phyloP scores from a whole-genome alignment of 352 stramenopile genomes.

The Phytopythium ostracodes region DNA sequence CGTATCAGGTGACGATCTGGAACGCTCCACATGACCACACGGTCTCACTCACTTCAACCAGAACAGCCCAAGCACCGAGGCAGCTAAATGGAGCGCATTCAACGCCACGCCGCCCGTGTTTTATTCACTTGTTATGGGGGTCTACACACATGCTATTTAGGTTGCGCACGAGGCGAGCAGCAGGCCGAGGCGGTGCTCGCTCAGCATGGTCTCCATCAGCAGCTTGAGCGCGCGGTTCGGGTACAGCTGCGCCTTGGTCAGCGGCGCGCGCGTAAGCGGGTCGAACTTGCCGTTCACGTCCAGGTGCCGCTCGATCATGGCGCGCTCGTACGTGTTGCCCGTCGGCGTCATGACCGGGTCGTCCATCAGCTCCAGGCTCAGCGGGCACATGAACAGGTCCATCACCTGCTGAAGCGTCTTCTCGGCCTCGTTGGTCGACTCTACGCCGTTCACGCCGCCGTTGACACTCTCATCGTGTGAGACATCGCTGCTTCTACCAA shows the following conservation, averaged over 20 bases:
- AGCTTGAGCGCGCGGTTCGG: conserved; percentile 68
- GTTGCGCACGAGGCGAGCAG: conserved; percentile 45
- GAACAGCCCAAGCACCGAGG: not conserved
- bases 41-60: conserved; percentile 1
- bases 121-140: not conserved
- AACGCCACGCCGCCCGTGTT: not conserved
- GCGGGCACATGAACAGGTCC: conserved; percentile 62
- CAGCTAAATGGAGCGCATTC: not conserved
- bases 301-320: conserved; percentile 75
- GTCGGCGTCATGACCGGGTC: conserved; percentile 70
- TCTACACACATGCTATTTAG: conserved; percentile 9
- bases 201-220: conserved; percentile 68
- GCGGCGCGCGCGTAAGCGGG: conserved; percentile 48
- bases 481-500: conserved; percentile 21
- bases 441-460: conserved; percentile 7
- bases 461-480: conserved; percentile 4
- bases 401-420: conserved; percentile 64
- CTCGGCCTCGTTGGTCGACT: conserved; percentile 16
- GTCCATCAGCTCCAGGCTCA: conserved; percentile 78
- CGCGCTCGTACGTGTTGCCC: conserved; percentile 72
- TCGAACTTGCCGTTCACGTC: conserved; percentile 73
- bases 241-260: conserved; percentile 57
- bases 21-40: not conserved
- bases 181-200: conserved; percentile 51
- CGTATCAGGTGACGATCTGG: not conserved